Evolutionary conservation across 2,329 filamentous ascomycete species (phyloP).

Genomic region (Mycosphaerella arachidis): DNA sequence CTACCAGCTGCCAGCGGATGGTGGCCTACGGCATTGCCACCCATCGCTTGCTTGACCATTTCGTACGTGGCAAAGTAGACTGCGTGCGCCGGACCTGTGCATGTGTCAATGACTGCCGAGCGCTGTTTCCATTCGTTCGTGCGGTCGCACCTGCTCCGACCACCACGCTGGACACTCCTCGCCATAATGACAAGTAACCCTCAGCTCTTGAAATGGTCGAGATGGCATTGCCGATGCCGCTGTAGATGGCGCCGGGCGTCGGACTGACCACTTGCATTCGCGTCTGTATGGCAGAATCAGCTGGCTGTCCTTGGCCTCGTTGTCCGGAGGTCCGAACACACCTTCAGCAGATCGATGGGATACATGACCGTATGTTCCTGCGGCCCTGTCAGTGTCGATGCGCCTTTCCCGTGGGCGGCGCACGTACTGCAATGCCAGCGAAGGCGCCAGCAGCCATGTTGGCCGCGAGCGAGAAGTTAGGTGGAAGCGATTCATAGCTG

Average conservation of each 20-base stretch:
- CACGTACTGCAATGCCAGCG: constrained; percentile 83
- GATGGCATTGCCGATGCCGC: constrained; percentile 85
- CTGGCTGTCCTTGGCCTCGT: neutral
- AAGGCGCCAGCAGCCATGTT: constrained; percentile 97
- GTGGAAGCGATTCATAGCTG: constrained; percentile 87
- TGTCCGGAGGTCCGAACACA: constrained; percentile 40
- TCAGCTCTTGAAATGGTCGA: constrained; percentile 88
- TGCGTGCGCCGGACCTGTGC: constrained; percentile 83
- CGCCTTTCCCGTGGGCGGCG: constrained; percentile 3
- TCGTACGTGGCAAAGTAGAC: constrained; percentile 99
- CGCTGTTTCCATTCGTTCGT: neutral
- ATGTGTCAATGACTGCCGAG: constrained; percentile 1
- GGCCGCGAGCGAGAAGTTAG: constrained; percentile 87
- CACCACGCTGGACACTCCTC: constrained; percentile 92
- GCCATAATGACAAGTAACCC: constrained; percentile 87
- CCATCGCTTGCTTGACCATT: constrained; percentile 91
- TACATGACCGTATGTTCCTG: constrained; percentile 99
- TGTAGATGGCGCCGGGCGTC: constrained; percentile 73
- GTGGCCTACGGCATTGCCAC: constrained; percentile 84
- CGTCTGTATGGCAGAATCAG: constrained; percentile 55
- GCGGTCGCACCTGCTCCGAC: constrained; percentile 72
- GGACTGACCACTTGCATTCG: constrained; percentile 96
- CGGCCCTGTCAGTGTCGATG: constrained; percentile 2
- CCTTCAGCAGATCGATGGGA: constrained; percentile 96
- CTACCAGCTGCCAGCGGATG: constrained; percentile 89